These are phyloP conservation scores for Pseudogymnoascus sp. DNA, from an alignment of 2,329 filamentous ascomycete genomes.

Conservation along the genomic window DNA sequence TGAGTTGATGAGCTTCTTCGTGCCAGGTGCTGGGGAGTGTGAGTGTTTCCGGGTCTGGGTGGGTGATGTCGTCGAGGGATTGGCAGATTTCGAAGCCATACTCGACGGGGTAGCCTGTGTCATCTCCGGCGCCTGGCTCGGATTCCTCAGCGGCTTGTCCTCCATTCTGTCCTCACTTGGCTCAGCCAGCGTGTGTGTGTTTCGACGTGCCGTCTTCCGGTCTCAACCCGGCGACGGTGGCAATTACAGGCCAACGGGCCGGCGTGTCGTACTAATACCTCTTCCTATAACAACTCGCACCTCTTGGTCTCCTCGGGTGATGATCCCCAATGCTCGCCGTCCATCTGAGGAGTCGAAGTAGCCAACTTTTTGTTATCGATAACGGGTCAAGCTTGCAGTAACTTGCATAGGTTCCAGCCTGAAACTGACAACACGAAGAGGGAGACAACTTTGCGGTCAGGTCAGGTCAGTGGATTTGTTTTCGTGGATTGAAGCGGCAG, in stretches of 20 bases:
- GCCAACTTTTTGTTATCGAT: conserved; percentile 1
- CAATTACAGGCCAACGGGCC: not conserved
- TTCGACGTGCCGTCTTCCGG: not conserved
- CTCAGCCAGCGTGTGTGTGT: not conserved
- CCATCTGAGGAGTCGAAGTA: not conserved
- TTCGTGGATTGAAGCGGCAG: not conserved
- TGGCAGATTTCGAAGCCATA: not conserved
- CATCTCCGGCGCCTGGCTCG: conserved; percentile 4
- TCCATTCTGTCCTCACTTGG: conserved; percentile 1
- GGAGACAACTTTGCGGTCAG: not conserved
- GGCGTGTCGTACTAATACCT: not conserved
- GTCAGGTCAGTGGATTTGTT: not conserved
- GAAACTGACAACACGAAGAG: not conserved
- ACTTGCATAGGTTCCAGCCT: not conserved
- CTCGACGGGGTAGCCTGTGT: conserved; percentile 5
- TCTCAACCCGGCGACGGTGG: not conserved
- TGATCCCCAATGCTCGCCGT: conserved; percentile 3
- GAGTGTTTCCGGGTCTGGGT: conserved; percentile 20
- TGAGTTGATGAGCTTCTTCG: conserved; percentile 22
- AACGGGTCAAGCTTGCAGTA: not conserved
- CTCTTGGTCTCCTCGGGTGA: not conserved
- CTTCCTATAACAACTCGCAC: not conserved
- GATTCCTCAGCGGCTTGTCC: not conserved
- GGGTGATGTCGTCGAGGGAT: conserved; percentile 11
- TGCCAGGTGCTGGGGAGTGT: conserved; percentile 17